Percentiles rank a stretch among this genome's conserved stretches.
Conservation (phyloP, 2,329 filamentous ascomycete species). For the Monosporascus cannonballus region DNA sequence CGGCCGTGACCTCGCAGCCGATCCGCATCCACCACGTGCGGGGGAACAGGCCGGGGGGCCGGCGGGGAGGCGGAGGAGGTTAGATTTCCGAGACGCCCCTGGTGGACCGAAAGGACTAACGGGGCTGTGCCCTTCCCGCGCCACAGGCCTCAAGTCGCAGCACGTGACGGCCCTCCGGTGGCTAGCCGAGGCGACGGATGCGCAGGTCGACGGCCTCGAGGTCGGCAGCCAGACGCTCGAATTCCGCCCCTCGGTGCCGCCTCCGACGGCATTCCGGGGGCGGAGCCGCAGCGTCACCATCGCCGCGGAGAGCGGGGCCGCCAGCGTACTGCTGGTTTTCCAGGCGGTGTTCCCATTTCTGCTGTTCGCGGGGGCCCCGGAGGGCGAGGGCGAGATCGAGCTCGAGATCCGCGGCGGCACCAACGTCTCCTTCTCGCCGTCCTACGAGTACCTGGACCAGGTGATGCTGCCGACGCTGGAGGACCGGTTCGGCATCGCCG, state of each 20-base stretch:
- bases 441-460: slow-evolving; percentile 58
- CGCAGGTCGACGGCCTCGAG: slow-evolving; percentile 42
- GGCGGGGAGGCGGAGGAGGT: slow-evolving; percentile 23
- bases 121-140: slow-evolving; percentile 2
- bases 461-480: slow-evolving; percentile 51
- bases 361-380: slow-evolving; percentile 45
- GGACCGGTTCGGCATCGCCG: slow-evolving; percentile 40
- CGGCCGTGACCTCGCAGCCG: slow-evolving; percentile 48
- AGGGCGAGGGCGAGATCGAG: slow-evolving; percentile 36
- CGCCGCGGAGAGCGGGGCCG: slow-evolving; percentile 41
- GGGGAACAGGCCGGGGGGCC: slow-evolving; percentile 40
- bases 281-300: slow-evolving; percentile 39
- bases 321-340: slow-evolving; percentile 51
- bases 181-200: slow-evolving; percentile 45
- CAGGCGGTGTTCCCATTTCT: slow-evolving; percentile 56
- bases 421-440: slow-evolving; percentile 50
- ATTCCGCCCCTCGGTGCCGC: slow-evolving; percentile 36
- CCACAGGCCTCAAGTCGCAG: slow-evolving; percentile 52
- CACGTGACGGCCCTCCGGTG: slow-evolving; percentile 51
- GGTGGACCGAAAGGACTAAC: too few relatives aligned
- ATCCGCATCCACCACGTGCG: slow-evolving; percentile 49
- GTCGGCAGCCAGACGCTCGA: slow-evolving; percentile 46
- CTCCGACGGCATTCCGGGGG: slow-evolving; percentile 29
- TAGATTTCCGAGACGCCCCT: not conserved
- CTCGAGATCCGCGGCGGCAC: slow-evolving; percentile 53